Evolutionary conservation across 495 filamentous ascomycete species (phyloP).

Genomic region (Amorphotheca resinae): DNA sequence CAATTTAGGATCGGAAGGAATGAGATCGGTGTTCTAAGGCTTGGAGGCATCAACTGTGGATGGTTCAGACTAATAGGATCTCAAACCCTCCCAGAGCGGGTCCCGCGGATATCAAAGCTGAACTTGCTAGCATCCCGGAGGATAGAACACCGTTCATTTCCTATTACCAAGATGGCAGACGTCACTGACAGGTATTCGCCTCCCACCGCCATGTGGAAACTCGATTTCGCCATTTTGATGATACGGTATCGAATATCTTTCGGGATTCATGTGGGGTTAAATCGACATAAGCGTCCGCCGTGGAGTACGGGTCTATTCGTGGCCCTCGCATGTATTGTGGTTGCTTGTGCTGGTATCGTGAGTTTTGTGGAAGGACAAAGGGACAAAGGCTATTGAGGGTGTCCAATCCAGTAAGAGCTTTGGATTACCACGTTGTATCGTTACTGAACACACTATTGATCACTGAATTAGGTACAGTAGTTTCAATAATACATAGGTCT

Average conservation of each 20-base stretch:
- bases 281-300: constrained; percentile 53
- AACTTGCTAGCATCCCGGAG: constrained; percentile 22
- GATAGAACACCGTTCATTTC: constrained; percentile 42
- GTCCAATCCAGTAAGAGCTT: constrained; percentile 34
- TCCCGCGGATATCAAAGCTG: constrained; percentile 31
- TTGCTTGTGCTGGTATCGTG: constrained; percentile 55
- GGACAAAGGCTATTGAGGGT: constrained; percentile 55
- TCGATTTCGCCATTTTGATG: constrained; percentile 67
- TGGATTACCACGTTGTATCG: no score
- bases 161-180: constrained; percentile 39
- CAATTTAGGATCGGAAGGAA: constrained; percentile 45
- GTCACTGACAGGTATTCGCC: constrained; percentile 53
- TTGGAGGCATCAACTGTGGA: constrained; percentile 52
- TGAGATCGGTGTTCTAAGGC: constrained; percentile 38
- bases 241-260: constrained; percentile 68
- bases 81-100: constrained; percentile 33
- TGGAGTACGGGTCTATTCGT: constrained; percentile 70
- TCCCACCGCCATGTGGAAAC: constrained; percentile 57
- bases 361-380: constrained; percentile 51
- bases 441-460: no score
- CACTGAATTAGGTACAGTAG: no score
- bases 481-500: no score
- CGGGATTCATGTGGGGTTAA: constrained; percentile 69
- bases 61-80: constrained; percentile 61
- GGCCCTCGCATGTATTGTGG: constrained; percentile 52